Percentiles rank a stretch among this genome's conserved stretches.
phyloP scores from a whole-genome alignment of 2,329 filamentous ascomycete genomes.

The Aspergillus neotritici region DNA sequence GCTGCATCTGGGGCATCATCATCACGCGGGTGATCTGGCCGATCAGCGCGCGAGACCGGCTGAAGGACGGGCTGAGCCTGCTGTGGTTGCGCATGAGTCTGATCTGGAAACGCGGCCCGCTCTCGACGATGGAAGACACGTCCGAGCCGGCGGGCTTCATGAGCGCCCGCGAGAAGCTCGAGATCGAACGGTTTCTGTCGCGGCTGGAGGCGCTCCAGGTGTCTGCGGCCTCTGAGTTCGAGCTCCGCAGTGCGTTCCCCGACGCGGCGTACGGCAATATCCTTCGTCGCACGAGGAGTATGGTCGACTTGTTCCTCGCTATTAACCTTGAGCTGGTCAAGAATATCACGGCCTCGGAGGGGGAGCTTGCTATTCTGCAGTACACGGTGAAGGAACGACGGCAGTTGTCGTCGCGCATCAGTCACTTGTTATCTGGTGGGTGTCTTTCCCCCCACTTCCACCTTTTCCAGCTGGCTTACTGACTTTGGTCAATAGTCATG shows the following conservation, averaged over 20 bases:
- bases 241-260: slow-evolving; percentile 82
- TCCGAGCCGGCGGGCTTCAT: slow-evolving; percentile 64
- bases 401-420: slow-evolving; percentile 80
- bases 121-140: slow-evolving; percentile 64
- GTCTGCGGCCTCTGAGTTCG: slow-evolving; percentile 77
- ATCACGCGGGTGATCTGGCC: slow-evolving; percentile 89
- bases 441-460: neutral
- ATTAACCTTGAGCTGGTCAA: slow-evolving; percentile 91
- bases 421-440: slow-evolving; percentile 67
- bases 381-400: slow-evolving; percentile 74
- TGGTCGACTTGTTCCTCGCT: slow-evolving; percentile 90
- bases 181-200: slow-evolving; percentile 71
- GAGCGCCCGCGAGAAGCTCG: slow-evolving; percentile 78
- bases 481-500: slow-evolving; percentile 57
- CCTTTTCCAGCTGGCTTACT: neutral
- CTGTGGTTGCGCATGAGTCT: slow-evolving; percentile 91
- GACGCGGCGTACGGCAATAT: slow-evolving; percentile 66
- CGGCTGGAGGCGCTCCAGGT: slow-evolving; percentile 68
- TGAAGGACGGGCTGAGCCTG: slow-evolving; percentile 83
- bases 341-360: slow-evolving; percentile 66
- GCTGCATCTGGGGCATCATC: slow-evolving; percentile 87
- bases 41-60: slow-evolving; percentile 79
- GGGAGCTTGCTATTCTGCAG: slow-evolving; percentile 72
- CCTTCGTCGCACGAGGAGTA: slow-evolving; percentile 70
- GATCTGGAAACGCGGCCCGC: slow-evolving; percentile 90